Evolutionary conservation across 2,329 filamentous ascomycete genomes (phyloP).

Genomic region (Helminthosporium solani): DNA sequence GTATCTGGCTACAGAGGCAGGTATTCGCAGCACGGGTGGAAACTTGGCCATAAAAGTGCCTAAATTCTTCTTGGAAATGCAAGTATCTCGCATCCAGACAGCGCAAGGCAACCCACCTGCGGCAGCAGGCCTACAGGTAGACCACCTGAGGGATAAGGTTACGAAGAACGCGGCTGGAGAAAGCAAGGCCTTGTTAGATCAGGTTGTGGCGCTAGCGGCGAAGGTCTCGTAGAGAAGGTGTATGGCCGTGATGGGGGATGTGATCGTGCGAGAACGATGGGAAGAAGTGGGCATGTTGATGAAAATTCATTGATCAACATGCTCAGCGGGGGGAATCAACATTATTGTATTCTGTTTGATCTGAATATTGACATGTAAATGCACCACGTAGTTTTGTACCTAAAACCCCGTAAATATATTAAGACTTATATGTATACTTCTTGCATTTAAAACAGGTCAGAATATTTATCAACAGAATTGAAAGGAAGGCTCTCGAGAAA

Average conservation of each 20-base stretch:
- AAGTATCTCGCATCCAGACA: conserved; percentile 60
- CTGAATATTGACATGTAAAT: too few species aligned
- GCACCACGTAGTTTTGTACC: too few species aligned
- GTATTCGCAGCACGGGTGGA: conserved; percentile 56
- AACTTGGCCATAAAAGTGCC: conserved; percentile 60
- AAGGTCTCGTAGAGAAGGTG: conserved; percentile 14
- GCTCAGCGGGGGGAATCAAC: not conserved
- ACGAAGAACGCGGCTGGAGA: conserved; percentile 56
- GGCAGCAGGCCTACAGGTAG: conserved; percentile 55
- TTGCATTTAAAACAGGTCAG: too few species aligned
- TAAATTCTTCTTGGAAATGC: conserved; percentile 63
- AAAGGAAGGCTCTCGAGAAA: too few species aligned
- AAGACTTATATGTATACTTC: too few species aligned
- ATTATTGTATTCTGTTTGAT: too few species aligned
- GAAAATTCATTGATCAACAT: too few species aligned
- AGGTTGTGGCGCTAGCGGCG: conserved; percentile 48
- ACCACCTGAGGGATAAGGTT: conserved; percentile 60
- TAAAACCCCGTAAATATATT: too few species aligned
- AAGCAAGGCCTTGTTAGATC: conserved; percentile 51
- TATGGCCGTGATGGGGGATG: not conserved
- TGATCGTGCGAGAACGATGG: not conserved
- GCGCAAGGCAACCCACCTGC: conserved; percentile 58
- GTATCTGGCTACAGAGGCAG: conserved; percentile 62
- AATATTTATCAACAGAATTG: too few species aligned
- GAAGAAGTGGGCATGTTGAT: not conserved